Base-by-base conservation (phyloP, 2,329 filamentous ascomycete genomes). In the Diaporthe capsici region DNA sequence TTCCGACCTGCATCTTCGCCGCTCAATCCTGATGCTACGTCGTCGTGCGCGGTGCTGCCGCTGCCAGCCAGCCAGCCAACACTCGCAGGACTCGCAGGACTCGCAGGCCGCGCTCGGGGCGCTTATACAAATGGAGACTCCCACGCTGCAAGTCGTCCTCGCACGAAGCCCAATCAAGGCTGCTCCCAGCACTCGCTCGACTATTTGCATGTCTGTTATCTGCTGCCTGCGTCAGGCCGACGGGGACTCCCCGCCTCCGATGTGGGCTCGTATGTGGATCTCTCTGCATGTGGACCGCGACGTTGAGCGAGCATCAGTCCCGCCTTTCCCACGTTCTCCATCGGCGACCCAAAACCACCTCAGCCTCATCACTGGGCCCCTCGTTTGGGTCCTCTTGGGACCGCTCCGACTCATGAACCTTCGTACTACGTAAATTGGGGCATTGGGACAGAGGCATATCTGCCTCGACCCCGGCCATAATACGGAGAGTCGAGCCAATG, bases 301-400 rank as follows among this genome's bases (percentile, higher is more conserved):
- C 34, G 49, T 70, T 34, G 65, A 42, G 65, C 22, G 65, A 42
- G 65, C 22, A n/a, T 17, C 34, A 9, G 31, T 37, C 47, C 65
- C 34, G 49, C 65, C 49, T 70, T 28, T 70, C 65, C 65, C 65
- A 70, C 65, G 65, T 70, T 70, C n/a, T 55, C 65, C 65, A 47
- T 70, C 34, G 34, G 31, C 47, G 49, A 55, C 49, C 6, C 31
- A 55, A 53, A 28, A 28, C 22, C 31, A 20, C 42, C 31, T 68
- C 65, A 68, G 65, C 65, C 65, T 68, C 65, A 68, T 39, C 31
- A 53, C 22, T 39, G 65, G 65, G 65, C 15, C 61, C n/a, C n/a
- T 65, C 61, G 17, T 1, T 34, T 47, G 65, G 65, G 22, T 42
- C 65, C 10, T 55, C 31, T 25, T 28, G 2, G n/a, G 0, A 3